Evolutionary conservation across 208 protist genomes (phyloP).

Genomic region (Wallacemonas collosoma): DNA sequence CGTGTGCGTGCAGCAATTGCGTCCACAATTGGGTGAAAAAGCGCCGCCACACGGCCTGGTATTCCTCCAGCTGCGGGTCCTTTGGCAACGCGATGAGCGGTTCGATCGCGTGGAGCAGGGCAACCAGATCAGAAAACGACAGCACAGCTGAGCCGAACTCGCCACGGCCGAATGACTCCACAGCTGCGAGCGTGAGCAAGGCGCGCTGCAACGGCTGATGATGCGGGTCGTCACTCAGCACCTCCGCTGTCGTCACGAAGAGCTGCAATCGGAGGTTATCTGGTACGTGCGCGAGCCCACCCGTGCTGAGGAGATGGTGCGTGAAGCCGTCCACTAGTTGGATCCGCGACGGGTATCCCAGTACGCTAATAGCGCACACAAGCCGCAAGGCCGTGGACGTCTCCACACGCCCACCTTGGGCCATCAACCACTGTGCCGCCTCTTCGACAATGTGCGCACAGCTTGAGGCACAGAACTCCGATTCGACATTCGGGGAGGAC

Average conservation of each 20-base stretch:
- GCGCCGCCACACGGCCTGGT: not conserved
- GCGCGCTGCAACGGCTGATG: not conserved
- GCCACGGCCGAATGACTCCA: not conserved
- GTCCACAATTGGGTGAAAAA: not conserved
- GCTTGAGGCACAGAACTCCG: not conserved
- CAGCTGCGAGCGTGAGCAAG: not conserved
- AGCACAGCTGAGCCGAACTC: constrained; percentile 4
- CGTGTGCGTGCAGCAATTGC: not conserved
- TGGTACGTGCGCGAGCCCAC: not conserved
- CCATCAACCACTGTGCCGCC: constrained; percentile 1
- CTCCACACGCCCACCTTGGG: not conserved
- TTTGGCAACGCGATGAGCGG: not conserved
- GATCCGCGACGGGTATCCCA: not conserved
- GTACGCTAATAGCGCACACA: not conserved
- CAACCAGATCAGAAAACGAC: not conserved
- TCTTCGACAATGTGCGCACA: constrained; percentile 12
- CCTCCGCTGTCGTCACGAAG: not conserved
- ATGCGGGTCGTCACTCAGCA: not conserved
- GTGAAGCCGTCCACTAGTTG: not conserved
- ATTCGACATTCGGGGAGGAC: not conserved
- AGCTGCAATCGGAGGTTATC: not conserved
- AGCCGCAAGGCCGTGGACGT: not conserved
- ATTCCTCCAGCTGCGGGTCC: not conserved
- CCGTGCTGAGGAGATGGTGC: not conserved
- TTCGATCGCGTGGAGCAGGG: not conserved